These are phyloP conservation scores for Eremochloa ophiuroides DNA, from an alignment of 176 grass and related monocot genomes.

Conservation along the genomic window DNA sequence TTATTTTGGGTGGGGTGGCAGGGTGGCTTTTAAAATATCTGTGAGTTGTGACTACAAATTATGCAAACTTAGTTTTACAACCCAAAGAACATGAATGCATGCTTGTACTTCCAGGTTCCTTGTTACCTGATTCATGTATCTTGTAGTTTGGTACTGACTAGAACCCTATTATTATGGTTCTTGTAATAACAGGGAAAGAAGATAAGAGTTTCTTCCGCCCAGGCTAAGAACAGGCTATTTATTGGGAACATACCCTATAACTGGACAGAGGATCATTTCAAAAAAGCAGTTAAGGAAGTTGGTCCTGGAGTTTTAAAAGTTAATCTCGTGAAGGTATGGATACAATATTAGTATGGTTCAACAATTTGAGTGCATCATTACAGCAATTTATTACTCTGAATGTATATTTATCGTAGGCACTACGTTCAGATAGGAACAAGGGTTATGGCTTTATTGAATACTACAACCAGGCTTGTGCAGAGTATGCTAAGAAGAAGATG, in stretches of 20 bases:
- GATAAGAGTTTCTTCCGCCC: constrained; percentile 67
- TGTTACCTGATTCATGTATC: neutral
- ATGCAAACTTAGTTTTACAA: neutral
- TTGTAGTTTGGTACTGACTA: constrained; percentile 17
- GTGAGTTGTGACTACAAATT: constrained; percentile 6
- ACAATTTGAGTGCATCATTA: neutral
- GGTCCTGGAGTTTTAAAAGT: constrained; percentile 82
- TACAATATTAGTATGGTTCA: constrained; percentile 14
- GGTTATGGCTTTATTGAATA: constrained; percentile 90
- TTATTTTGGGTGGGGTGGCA: too few species aligned
- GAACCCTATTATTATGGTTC: constrained; percentile 17
- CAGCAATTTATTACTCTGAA: constrained; percentile 15
- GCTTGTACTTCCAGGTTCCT: neutral
- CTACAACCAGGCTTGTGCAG: constrained; percentile 89
- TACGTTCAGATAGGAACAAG: constrained; percentile 45
- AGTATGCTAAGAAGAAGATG: constrained; percentile 83
- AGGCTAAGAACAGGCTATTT: constrained; percentile 85
- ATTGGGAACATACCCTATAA: constrained; percentile 80
- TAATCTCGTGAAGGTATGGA: constrained; percentile 67
- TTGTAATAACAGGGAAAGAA: constrained; percentile 54
- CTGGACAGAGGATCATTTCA: constrained; percentile 73
- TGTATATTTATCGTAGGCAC: constrained; percentile 33
- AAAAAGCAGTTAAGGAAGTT: constrained; percentile 57
- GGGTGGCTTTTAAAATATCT: neutral
- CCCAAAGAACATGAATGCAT: neutral